phyloP scores from a whole-genome alignment of 192 early-diverging fungal species.

The Coemansia sp. region DNA sequence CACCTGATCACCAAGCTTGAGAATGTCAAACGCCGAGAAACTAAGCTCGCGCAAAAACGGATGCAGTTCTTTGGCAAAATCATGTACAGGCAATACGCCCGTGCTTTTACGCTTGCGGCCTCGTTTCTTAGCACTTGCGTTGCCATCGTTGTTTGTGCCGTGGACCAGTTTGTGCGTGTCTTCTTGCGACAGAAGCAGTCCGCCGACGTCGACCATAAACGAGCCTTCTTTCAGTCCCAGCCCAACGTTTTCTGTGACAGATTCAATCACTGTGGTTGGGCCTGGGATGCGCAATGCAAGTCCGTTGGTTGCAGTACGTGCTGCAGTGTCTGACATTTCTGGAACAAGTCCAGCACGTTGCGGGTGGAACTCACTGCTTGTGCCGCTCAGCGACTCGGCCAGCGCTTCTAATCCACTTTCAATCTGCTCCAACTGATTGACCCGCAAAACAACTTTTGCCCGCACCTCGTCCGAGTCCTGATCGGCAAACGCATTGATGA shows the following conservation, averaged over 20 bases:
- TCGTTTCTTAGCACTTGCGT: constrained; percentile 11
- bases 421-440: constrained; percentile 36
- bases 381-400: constrained; percentile 28
- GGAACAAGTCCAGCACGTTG: constrained; percentile 31
- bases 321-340: constrained; percentile 23
- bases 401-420: constrained; percentile 25
- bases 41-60: constrained; percentile 44
- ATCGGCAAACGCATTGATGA: constrained; percentile 65
- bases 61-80: constrained; percentile 17
- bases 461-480: constrained; percentile 32
- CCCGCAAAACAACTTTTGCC: constrained; percentile 29
- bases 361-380: constrained; percentile 26
- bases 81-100: constrained; percentile 1
- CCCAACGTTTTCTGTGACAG: background rate
- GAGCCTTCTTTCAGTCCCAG: background rate
- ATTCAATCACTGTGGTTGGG: background rate
- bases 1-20: constrained; percentile 2
- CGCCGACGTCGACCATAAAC: constrained; percentile 33
- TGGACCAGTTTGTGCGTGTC: constrained; percentile 35
- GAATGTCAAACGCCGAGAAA: constrained; percentile 36
- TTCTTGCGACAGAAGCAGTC: constrained; percentile 40
- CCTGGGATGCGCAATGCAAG: constrained; percentile 9
- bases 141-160: background rate
- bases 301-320: background rate
- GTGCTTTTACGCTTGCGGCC: constrained; percentile 30